phyloP scores from a whole-genome alignment of 1,139 yeast species.

The Pneumocystis sp. region DNA sequence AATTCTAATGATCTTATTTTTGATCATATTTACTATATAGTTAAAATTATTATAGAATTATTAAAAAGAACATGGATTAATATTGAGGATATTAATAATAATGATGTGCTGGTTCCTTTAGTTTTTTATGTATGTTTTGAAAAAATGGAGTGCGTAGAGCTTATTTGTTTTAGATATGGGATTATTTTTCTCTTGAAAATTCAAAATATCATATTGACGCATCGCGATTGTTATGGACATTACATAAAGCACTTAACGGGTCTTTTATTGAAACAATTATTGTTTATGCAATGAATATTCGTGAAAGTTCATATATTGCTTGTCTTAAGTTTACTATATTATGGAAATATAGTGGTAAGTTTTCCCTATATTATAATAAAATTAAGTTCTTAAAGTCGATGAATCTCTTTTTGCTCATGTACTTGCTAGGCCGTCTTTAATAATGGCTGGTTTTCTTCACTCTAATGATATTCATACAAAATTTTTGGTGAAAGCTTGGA shows the following conservation, averaged over 20 bases:
- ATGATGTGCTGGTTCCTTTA: not conserved
- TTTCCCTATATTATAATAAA: not conserved
- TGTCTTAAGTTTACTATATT: not conserved
- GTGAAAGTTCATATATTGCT: not conserved
- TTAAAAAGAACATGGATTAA: not conserved
- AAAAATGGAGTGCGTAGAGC: not conserved
- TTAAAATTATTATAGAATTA: not conserved
- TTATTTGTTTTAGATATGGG: conserved; percentile 1
- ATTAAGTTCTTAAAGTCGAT: not conserved
- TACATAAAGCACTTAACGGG: not conserved
- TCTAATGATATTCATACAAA: not conserved
- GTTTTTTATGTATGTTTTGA: not conserved
- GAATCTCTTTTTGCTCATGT: not conserved
- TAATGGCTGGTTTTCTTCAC: not conserved
- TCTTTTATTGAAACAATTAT: not conserved
- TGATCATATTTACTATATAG: not conserved
- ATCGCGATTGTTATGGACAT: not conserved
- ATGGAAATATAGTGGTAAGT: conserved; percentile 2
- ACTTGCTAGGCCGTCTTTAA: not conserved
- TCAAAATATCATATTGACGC: not conserved
- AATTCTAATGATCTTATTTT: not conserved
- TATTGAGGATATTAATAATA: not conserved
- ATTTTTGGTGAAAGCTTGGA: not conserved
- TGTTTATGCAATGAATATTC: conserved; percentile 1
- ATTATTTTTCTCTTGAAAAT: not conserved